Percentiles rank a stretch among this genome's conserved stretches.
These are phyloP conservation scores for Aurifilum marmelostoma DNA, from an alignment of 2,329 filamentous ascomycete species.

Conservation along the genomic window DNA sequence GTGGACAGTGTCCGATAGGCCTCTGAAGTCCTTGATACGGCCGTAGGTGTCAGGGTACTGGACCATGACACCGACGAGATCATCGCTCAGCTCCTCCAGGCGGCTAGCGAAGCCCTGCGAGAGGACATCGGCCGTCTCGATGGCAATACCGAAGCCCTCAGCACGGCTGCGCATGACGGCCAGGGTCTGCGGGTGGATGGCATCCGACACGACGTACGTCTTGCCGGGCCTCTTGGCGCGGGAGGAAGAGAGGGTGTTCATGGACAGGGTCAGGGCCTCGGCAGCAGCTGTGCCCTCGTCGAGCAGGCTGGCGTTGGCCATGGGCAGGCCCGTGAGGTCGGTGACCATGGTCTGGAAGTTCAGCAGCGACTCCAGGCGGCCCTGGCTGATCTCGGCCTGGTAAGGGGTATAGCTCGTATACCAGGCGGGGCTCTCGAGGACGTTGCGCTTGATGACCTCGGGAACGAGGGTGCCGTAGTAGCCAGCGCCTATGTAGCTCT, in stretches of 20 bases:
- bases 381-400: constrained; percentile 96
- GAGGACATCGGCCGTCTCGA: constrained; percentile 74
- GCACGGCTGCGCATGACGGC: constrained; percentile 83
- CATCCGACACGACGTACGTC: constrained; percentile 80
- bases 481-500: constrained; percentile 82
- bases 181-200: constrained; percentile 84
- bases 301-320: constrained; percentile 87
- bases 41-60: constrained; percentile 93
- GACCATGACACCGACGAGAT: constrained; percentile 86
- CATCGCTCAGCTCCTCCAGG: constrained; percentile 75
- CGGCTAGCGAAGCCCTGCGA: constrained; percentile 62
- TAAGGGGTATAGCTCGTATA: constrained; percentile 98
- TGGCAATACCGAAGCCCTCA: constrained; percentile 85
- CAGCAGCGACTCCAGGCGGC: constrained; percentile 84
- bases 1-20: constrained; percentile 77
- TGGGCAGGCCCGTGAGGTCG: constrained; percentile 83
- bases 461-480: constrained; percentile 89
- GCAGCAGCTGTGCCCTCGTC: constrained; percentile 92
- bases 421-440: constrained; percentile 92
- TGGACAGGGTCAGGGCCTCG: constrained; percentile 92
- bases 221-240: constrained; percentile 76
- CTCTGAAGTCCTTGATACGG: constrained; percentile 73
- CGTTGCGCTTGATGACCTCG: constrained; percentile 88
- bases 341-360: constrained; percentile 95
- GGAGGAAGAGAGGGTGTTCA: constrained; percentile 72